Base-by-base conservation (phyloP, 371 early-diverging fungal species). In the Mucor velutinosus region DNA sequence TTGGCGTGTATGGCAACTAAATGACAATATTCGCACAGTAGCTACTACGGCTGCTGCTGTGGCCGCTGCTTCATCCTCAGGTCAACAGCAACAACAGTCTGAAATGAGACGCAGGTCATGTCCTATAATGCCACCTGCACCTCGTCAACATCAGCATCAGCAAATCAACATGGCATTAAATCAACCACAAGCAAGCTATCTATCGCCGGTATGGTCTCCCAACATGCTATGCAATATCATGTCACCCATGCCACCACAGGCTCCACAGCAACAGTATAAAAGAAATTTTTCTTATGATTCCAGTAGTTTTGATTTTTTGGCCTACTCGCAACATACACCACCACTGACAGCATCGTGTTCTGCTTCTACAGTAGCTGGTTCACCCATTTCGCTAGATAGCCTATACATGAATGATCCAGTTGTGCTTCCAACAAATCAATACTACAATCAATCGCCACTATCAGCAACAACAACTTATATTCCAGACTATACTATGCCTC, bases 41-140 rank as follows among this genome's bases (percentile, higher is more conserved):
- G 78, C 76, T 10, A 63, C 73, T 25, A 69, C 66, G 8, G 78
- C 76, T 32, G 77, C 77, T 27, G 77, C 72, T 35, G 69, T 63
- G 35, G 73, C 76, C n/a, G 73, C 66, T 7, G 68, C 71, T 12
- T 55, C 64, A 29, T 37, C 58, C 33, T 32, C 62, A 33, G 19
- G n/a, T 35, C 62, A 37, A 14, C 62, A 33, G 7, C 33, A 43
- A 21, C 33, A 43, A 21, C 60, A 45, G 10, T 62, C 33, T 51
- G 62, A 49, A 19, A 21, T 47, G n/a, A 45, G 66, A 60, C 58
- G 69, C 25, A 58, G 53, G 33, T 69, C 69, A 17, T 69, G 69
- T 33, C 66, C 66, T 11, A 27, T 49, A 1, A 25, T 51, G 51
- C 51, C 37, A 37, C 37, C 14, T 37, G 12, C 37, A 37, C 14